These are phyloP conservation scores for Cladosporium sp. DNA, from an alignment of 2,329 filamentous ascomycete species.

Conservation along the genomic window DNA sequence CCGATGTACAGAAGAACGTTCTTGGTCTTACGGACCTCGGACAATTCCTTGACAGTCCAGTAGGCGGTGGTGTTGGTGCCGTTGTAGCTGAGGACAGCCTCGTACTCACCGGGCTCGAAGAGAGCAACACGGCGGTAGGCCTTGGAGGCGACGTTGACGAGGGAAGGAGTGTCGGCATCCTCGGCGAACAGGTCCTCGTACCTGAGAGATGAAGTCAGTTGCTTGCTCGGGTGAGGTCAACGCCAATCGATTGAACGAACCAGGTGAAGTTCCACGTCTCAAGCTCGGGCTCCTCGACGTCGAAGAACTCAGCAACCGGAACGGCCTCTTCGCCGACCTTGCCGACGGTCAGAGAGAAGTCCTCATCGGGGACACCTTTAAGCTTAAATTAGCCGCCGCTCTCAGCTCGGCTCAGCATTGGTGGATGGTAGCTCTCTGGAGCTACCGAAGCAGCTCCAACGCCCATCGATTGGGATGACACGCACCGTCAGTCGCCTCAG, in stretches of 20 bases:
- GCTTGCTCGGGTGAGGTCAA: not conserved
- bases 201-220: not conserved
- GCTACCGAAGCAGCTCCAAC: no score
- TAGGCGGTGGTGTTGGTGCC: conserved; percentile 64
- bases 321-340: conserved; percentile 54
- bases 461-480: not conserved
- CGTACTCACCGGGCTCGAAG: conserved; percentile 73
- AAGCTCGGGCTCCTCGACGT: conserved; percentile 61
- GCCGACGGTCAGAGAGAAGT: conserved; percentile 67
- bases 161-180: conserved; percentile 60
- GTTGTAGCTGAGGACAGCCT: conserved; percentile 70
- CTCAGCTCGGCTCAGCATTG: no score
- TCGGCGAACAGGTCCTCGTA: conserved; percentile 63
- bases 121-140: conserved; percentile 69
- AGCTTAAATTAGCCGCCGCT: no score
- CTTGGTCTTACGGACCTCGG: conserved; percentile 67
- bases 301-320: conserved; percentile 61
- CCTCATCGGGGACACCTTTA: conserved; percentile 57
- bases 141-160: conserved; percentile 76
- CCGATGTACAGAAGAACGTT: conserved; percentile 84
- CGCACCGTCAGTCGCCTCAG: conserved; percentile 57
- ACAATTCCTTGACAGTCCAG: conserved; percentile 69
- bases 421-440: no score
- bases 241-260: conserved; percentile 50
- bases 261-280: conserved; percentile 81